Evolutionary conservation across 2,329 filamentous ascomycete species (phyloP).

Genomic region (Aspergillus hortae): DNA sequence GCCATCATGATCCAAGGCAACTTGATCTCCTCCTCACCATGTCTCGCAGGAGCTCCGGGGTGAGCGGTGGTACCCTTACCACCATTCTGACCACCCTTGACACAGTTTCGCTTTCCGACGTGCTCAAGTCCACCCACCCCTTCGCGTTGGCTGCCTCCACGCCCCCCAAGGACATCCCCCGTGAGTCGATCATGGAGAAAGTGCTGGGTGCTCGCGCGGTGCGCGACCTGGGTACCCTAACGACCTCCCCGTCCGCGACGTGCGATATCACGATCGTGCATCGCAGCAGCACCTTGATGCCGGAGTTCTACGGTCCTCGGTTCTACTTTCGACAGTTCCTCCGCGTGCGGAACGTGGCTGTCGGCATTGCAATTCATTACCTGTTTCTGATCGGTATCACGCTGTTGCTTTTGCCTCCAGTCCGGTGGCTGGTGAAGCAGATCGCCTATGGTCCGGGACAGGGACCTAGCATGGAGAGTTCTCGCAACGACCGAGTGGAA

Average conservation of each 20-base stretch:
- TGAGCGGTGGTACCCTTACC: slow-evolving; percentile 61
- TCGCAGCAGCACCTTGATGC: slow-evolving; percentile 57
- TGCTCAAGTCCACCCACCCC: slow-evolving; percentile 47
- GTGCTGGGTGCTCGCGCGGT: slow-evolving; percentile 51
- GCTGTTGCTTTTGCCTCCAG: slow-evolving; percentile 49
- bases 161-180: slow-evolving; percentile 29
- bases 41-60: slow-evolving; percentile 33
- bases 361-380: slow-evolving; percentile 49
- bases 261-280: slow-evolving; percentile 58
- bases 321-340: slow-evolving; percentile 59
- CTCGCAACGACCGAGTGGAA: slow-evolving; percentile 37
- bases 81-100: slow-evolving; percentile 60
- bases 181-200: slow-evolving; percentile 27
- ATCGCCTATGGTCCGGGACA: slow-evolving; percentile 50
- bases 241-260: slow-evolving; percentile 50
- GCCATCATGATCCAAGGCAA: slow-evolving; percentile 12
- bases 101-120: slow-evolving; percentile 42
- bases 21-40: not conserved
- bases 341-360: slow-evolving; percentile 47
- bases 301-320: slow-evolving; percentile 54
- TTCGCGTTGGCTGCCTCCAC: slow-evolving; percentile 50
- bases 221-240: slow-evolving; percentile 56
- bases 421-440: slow-evolving; percentile 49
- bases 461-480: slow-evolving; percentile 46
- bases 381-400: slow-evolving; percentile 45